Evolutionary conservation across 192 early-diverging fungal genomes (phyloP).

Genomic region (Rhizoclosmatium globosum): DNA sequence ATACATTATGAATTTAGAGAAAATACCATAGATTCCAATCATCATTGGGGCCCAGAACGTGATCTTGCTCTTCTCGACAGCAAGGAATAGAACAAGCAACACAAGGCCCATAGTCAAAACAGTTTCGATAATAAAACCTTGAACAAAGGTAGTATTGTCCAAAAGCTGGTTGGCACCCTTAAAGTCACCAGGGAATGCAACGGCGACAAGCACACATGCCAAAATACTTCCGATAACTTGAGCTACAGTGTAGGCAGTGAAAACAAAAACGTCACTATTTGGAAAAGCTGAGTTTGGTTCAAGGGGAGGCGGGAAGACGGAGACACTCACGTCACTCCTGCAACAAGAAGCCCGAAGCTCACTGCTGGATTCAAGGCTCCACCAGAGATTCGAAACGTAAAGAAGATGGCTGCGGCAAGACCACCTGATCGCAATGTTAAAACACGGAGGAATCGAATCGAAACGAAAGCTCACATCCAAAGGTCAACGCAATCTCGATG

Average conservation of each 20-base stretch:
- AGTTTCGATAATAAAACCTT: constrained; percentile 50
- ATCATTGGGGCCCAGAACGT: constrained; percentile 48
- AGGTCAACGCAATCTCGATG: constrained; percentile 37
- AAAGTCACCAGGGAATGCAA: constrained; percentile 43
- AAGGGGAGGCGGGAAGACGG: constrained; percentile 44
- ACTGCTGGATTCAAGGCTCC: constrained; percentile 74
- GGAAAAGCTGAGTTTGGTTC: neutral
- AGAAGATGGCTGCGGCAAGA: constrained; percentile 34
- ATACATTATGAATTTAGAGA: neutral
- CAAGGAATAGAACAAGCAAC: constrained; percentile 47
- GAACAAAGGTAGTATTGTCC: constrained; percentile 14
- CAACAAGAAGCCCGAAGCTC: constrained; percentile 62
- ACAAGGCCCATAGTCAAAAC: constrained; percentile 53
- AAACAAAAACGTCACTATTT: constrained; percentile 16
- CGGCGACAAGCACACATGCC: constrained; percentile 46
- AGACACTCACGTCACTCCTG: constrained; percentile 48
- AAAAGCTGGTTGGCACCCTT: constrained; percentile 38
- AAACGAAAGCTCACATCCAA: constrained; percentile 53
- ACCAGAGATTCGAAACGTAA: constrained; percentile 62
- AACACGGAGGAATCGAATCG: constrained; percentile 36
- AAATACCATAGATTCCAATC: constrained; percentile 46
- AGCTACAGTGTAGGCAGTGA: constrained; percentile 60
- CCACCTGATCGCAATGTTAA: constrained; percentile 47
- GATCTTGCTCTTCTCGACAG: constrained; percentile 51
- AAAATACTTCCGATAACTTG: constrained; percentile 66